Base-by-base conservation (phyloP, 2,329 filamentous ascomycete genomes). In the Penicillium sp. region DNA sequence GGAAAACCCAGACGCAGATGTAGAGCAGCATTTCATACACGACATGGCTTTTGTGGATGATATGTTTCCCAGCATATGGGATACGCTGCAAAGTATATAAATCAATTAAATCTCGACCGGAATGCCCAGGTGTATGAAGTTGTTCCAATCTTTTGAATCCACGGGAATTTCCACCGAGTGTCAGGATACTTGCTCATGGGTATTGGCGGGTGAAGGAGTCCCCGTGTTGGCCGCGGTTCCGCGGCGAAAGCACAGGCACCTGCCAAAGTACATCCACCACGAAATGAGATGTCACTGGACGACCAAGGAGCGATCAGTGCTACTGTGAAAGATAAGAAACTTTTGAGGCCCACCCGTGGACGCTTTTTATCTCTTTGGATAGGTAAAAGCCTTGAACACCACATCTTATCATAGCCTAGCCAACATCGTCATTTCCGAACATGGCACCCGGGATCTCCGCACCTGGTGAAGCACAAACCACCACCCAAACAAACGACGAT, bases 1-100 rank as follows among this genome's bases (percentile, higher is more conserved):
- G 3, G 18, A 41, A 10, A 31, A 38, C 10, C 16, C 42, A 1
- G 29, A 24, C 3, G 22, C 41, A n/a, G 36, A 31, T 21, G n/a
- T 32, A 13, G 54, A 54, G 18, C 54, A 56, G 13, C 50, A 11
- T 16, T 56, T 54, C 4, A 18, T 56, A 2, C 46, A 46, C 11
- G 54, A 56, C 34, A 50, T 50, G 54, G n/a, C 54, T 5, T 56
- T 54, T 34, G 13, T 56, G 27, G 50, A 56, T 22, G 50, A 53
- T 11, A 43, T 56, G 54, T 56, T 56, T 29, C 50, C 50, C 0
- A 56, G 54, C 13, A 56, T 53, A 9, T 56, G 54, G 54, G 54
- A 56, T 27, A 56, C 53, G 14, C 9, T 56, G 7, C 54, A 56
- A 16, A 44, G 39, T 24, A 56, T 56, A 21, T 52, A 34, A 31